Conservation (phyloP, 768 basidiomycete genomes). For the Mycena maculata region DNA sequence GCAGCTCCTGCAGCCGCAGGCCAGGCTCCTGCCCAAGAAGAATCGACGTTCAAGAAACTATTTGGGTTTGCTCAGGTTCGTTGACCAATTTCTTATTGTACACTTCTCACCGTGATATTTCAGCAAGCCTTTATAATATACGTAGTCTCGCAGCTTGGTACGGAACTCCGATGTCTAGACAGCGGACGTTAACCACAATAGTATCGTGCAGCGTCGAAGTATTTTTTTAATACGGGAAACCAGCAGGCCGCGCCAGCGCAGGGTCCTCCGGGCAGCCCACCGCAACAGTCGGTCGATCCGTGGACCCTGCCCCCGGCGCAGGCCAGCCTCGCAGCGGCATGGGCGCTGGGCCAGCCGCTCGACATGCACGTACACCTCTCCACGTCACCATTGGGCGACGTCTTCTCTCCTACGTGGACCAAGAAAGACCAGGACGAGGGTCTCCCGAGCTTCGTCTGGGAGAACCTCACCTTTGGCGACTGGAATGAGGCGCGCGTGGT, state of each 20-base stretch:
- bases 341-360: constrained; percentile 69
- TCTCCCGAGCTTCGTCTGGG: constrained; percentile 80
- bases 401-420: constrained; percentile 68
- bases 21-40: constrained; percentile 10
- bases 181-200: constrained; percentile 19
- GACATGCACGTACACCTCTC: constrained; percentile 83
- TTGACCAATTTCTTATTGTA: too few species aligned
- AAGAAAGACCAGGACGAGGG: constrained; percentile 59
- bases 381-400: constrained; percentile 69
- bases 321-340: constrained; percentile 64
- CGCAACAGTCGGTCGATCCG: constrained; percentile 54
- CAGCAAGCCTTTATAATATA: constrained; percentile 80
- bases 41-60: constrained; percentile 30
- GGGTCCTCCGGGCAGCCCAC: constrained; percentile 29
- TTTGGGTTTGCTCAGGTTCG: constrained; percentile 30
- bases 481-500: constrained; percentile 71
- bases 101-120: neutral
- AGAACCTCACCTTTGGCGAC: constrained; percentile 82
- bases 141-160: constrained; percentile 67
- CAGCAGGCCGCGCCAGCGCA: constrained; percentile 39
- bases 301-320: constrained; percentile 65
- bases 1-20: constrained; percentile 30
- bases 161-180: constrained; percentile 12
- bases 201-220: constrained; percentile 55
- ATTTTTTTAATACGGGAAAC: constrained; percentile 49